Evolutionary conservation across 495 filamentous ascomycete species (phyloP).

Genomic region (Penicillium ucsense): DNA sequence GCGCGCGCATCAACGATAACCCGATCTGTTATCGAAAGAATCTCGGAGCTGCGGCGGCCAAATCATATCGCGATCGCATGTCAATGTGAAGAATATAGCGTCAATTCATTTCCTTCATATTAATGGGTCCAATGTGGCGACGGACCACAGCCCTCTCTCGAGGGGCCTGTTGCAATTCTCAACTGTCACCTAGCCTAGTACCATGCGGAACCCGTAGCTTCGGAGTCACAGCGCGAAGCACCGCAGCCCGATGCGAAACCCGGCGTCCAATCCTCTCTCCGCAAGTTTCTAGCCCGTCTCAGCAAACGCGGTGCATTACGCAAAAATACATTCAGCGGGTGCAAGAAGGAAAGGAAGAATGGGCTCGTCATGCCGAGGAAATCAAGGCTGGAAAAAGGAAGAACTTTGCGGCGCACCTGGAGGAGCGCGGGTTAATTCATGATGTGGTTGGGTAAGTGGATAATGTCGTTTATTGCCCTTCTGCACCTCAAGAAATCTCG

Average conservation of each 20-base stretch:
- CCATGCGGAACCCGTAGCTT: conserved; percentile 20
- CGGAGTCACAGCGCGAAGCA: conserved; percentile 16
- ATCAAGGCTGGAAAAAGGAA: conserved; percentile 53
- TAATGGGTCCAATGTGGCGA: conserved; percentile 21
- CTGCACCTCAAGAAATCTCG: background rate
- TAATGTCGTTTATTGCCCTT: background rate
- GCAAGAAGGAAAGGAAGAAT: conserved; percentile 45
- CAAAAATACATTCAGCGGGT: conserved; percentile 40
- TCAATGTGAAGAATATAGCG: conserved; percentile 4
- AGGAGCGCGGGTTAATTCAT: conserved; percentile 73
- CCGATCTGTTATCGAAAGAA: conserved; percentile 19
- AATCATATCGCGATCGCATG: conserved; percentile 1
- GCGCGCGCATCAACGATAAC: conserved; percentile 13
- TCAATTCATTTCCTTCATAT: background rate
- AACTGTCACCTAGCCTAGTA: conserved; percentile 3
- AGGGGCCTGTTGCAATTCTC: conserved; percentile 14
- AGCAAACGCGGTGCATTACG: conserved; percentile 40
- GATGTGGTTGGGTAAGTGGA: conserved; percentile 65
- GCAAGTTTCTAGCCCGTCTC: background rate
- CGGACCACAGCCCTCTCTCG: conserved; percentile 15
- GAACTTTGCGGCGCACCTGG: conserved; percentile 58
- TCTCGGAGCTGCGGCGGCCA: conserved; percentile 11
- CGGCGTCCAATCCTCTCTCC: conserved; percentile 10
- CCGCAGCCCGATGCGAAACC: conserved; percentile 4
- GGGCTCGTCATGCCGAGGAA: conserved; percentile 44